Evolutionary conservation across 371 early-diverging fungal species (phyloP), one percentile per base, ranked within the genome.

Genomic region (Mortierella sp.): DNA sequence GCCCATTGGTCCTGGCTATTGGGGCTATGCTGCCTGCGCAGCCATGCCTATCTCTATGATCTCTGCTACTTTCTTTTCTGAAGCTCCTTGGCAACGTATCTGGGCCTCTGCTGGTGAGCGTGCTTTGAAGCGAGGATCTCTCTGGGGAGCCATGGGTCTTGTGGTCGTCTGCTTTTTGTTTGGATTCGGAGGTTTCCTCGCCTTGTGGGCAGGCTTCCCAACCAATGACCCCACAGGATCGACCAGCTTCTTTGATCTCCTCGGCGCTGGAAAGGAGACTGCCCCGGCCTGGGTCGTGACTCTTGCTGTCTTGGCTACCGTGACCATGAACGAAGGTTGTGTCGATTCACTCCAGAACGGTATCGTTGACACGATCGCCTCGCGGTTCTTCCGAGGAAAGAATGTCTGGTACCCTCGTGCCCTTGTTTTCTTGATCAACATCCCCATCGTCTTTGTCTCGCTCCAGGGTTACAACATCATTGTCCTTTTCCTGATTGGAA

Each of bases 311-410:
- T 70, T 79, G 25, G 66, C 80, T 0, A 70, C 70, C 7, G 73
- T 69, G 29, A 71, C 83, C 47, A 88, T 90, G 88, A 86, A 86
- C 76, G 84, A 86, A 55, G 83, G 85, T 21, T 79, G 83, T 25
- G 84, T 89, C 25, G 90, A 90, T 66, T 81, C 86, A 26, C 72
- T 84, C 68, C 88, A 89, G 80, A 87, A 84, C 60, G 90, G 83
- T 45, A 72, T 90, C 55, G 82, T 83, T 9, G 88, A 84, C 66
- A 83, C 87, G 11, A 55, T 89, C 26, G 75, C 87, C 16, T 69
- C 87, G 16, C 65, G 84, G 21, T 72, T 83, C 19, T 81, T 86
- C 60, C 83, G 85, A 19, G 68, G 71, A 71, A 70, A 68, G 64
- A 81, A 81, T 6, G 74, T 86, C 43, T 74, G 61, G 75, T 84